These are phyloP conservation scores for Tranzscheliella williamsii DNA, from an alignment of 1,284 basidiomycete genomes.

Conservation along the genomic window DNA sequence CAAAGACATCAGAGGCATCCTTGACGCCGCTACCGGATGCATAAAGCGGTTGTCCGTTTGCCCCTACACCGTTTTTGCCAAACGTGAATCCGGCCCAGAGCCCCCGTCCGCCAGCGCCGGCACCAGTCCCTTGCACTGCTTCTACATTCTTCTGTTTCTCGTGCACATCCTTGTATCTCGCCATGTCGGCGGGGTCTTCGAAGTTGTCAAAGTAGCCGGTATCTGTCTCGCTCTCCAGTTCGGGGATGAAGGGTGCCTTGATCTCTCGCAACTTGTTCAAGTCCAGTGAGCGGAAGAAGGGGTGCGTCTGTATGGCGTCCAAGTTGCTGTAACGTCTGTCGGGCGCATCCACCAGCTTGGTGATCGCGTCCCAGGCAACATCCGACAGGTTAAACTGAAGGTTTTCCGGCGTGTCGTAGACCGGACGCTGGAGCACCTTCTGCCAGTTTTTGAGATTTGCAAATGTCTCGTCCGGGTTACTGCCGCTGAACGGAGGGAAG, in stretches of 20 bases:
- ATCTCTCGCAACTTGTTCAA: slow-evolving; percentile 79
- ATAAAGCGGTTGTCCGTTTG: slow-evolving; percentile 27
- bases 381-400: slow-evolving; percentile 95
- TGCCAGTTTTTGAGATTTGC: slow-evolving; percentile 98
- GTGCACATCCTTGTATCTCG: slow-evolving; percentile 85
- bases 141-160: slow-evolving; percentile 97
- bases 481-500: slow-evolving; percentile 96
- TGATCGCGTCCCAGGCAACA: slow-evolving; percentile 93
- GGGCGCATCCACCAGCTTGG: slow-evolving; percentile 76
- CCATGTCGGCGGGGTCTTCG: slow-evolving; percentile 88
- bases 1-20: slow-evolving; percentile 43
- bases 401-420: slow-evolving; percentile 94
- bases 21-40: slow-evolving; percentile 2
- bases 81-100: slow-evolving; percentile 99
- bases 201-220: slow-evolving; percentile 99
- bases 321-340: slow-evolving; percentile 78
- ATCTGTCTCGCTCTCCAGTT: slow-evolving; percentile 87
- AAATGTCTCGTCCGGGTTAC: slow-evolving; percentile 97
- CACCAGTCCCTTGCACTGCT: slow-evolving; percentile 70
- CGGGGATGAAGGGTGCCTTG: slow-evolving; percentile 91
- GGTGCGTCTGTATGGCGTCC: slow-evolving; percentile 74
- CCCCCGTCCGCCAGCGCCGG: slow-evolving; percentile 69
- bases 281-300: slow-evolving; percentile 78
- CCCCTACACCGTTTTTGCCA: slow-evolving; percentile 54
- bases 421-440: slow-evolving; percentile 80